A percentile compares a stretch with the other conserved stretches of the same genome.
These are phyloP conservation scores for Apiotrichum laibachii DNA, from an alignment of 1,284 basidiomycete genomes.

Conservation along the genomic window DNA sequence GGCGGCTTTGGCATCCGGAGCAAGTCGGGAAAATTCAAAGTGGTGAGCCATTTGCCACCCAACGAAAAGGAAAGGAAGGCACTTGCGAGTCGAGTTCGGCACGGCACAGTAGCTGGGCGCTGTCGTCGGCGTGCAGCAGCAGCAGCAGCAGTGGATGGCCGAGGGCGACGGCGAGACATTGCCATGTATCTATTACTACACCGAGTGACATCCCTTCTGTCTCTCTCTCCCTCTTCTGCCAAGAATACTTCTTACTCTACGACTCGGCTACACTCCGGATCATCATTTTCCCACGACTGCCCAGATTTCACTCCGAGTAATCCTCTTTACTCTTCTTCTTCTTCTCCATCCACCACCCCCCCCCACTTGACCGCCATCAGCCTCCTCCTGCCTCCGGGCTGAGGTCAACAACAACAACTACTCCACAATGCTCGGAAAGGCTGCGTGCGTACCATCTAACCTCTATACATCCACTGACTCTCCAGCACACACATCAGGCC, in stretches of 20 bases:
- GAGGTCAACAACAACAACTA: slow-evolving; percentile 8
- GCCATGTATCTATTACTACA: too few species aligned
- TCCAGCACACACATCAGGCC: slow-evolving; percentile 48
- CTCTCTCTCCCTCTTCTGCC: too few species aligned
- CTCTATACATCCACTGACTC: neutral
- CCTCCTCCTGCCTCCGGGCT: slow-evolving; percentile 8
- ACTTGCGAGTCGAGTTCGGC: slow-evolving; percentile 6
- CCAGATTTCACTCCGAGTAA: too few species aligned
- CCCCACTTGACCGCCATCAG: neutral
- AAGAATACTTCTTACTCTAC: too few species aligned
- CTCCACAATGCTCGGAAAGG: slow-evolving; percentile 45
- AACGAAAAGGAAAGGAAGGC: neutral
- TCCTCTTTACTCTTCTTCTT: neutral
- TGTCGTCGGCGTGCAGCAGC: too few species aligned
- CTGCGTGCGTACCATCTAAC: slow-evolving; percentile 36
- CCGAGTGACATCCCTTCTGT: too few species aligned
- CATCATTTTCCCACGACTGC: too few species aligned
- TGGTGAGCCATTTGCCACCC: slow-evolving; percentile 1
- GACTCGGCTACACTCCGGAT: too few species aligned
- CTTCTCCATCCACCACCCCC: neutral
- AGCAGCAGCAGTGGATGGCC: neutral
- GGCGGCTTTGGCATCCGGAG: neutral
- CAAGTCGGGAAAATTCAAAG: neutral
- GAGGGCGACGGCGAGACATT: too few species aligned
- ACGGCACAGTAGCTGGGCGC: neutral